Evolutionary conservation across 306 rosid species (phyloP).

Genomic region (Cercis canadensis): DNA sequence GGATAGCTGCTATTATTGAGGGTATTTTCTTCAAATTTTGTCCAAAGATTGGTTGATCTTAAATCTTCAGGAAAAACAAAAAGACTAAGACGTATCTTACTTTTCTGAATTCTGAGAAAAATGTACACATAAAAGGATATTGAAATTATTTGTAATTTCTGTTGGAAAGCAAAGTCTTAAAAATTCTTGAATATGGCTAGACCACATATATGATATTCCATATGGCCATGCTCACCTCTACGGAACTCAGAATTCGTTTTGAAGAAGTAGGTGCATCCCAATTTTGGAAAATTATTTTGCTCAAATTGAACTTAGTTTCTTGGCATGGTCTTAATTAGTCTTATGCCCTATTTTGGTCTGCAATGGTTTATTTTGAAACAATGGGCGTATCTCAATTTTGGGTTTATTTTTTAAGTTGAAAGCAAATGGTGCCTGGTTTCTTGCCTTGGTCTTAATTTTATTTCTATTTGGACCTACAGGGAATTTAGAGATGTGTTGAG

Average conservation of each 20-base stretch:
- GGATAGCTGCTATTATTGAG: no score
- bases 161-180: neutral
- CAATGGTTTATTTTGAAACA: neutral
- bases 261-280: neutral
- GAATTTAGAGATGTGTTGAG: neutral
- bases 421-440: conserved; percentile 10
- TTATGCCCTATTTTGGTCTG: no score
- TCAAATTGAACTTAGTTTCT: no score
- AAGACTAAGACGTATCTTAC: no score
- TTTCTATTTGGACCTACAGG: neutral
- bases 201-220: neutral
- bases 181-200: neutral
- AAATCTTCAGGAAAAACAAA: no score
- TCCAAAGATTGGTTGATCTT: no score
- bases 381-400: conserved; percentile 11
- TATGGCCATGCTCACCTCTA: neutral
- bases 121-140: no score
- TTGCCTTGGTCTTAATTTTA: neutral
- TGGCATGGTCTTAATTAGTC: no score
- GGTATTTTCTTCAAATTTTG: no score
- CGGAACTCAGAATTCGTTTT: neutral
- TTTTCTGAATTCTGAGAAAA: no score
- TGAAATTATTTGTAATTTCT: neutral
- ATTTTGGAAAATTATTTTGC: no score
- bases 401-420: neutral